Percentiles rank a stretch among this genome's conserved stretches.
These are phyloP conservation scores for Gossypium davidsonii DNA, from an alignment of 441 rosid genomes.

Conservation along the genomic window DNA sequence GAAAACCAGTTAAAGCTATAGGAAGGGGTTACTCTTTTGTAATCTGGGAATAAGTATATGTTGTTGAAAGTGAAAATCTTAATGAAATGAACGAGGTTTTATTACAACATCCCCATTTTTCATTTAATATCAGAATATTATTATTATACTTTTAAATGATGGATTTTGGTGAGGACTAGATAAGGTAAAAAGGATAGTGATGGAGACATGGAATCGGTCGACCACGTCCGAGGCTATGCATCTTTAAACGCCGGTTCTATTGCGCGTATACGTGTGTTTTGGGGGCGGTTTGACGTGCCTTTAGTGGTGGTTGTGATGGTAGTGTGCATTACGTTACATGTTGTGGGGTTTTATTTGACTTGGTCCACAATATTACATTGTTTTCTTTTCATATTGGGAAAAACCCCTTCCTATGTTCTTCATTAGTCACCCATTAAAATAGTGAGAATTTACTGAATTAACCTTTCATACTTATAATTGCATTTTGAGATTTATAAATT, in stretches of 20 bases:
- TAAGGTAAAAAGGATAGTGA: no score
- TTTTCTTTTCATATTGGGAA: neutral
- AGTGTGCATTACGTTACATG: neutral
- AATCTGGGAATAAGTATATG: neutral
- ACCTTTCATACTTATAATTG: no score
- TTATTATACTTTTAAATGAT: no score
- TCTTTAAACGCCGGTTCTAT: no score
- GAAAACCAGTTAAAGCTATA: neutral
- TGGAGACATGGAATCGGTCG: no score
- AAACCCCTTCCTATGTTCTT: no score
- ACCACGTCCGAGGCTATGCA: no score
- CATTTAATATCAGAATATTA: no score
- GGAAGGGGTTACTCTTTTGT: neutral
- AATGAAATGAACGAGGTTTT: neutral
- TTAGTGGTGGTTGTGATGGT: neutral
- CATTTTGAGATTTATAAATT: neutral
- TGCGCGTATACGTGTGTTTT: neutral
- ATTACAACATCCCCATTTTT: neutral
- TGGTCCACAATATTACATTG: neutral
- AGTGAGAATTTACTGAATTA: no score
- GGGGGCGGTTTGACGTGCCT: neutral
- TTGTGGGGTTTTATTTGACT: neutral
- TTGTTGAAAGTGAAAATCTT: conserved; percentile 1
- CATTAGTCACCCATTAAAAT: no score
- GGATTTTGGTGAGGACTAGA: no score